Base-by-base conservation (phyloP, 352 stramenopile genomes). In the Elongisporangium undulatum region DNA sequence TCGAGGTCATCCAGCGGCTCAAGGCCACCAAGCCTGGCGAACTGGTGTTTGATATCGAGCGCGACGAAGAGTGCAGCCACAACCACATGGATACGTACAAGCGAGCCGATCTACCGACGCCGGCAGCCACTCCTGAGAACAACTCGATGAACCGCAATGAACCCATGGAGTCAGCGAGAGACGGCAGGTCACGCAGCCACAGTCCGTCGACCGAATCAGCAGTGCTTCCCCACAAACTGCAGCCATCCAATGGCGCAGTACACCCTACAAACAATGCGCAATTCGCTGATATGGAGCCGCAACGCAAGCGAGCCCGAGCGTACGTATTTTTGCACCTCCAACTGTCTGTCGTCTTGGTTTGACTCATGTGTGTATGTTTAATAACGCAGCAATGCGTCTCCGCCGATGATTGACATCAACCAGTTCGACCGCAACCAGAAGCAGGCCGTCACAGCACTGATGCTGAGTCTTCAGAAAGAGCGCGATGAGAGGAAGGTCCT, bases 401-500 rank as follows among this genome's bases (percentile, higher is more conserved):
- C 24, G 7, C 24, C 24, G 3, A 7, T 34, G 24, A 34, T 34
- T 7, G 24, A 34, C 24, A 34, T 34, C 24, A 34, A 34, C 24
- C 24, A 34, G 17, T 58, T 75, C 48, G 69, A 82, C n/a, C 71
- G 69, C 29, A 63, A 68, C 17, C 69, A 80, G 54, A 68, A 74
- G 21, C 55, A 67, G 41, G 68, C 74, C 61, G 51, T 91, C 15
- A 85, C 74, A 34, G 68, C 72, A 22, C 60, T 92, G 19, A 61
- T 79, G 21, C 51, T 81, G 8, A 82, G 91, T 41, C 41, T 94
- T 4, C 78, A 86, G 66, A 82, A 79, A 39, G 78, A 87, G 55
- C 67, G 67, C 0, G 63, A 70, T 2, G 77, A 88, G 58, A 83
- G 82, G 34, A 52, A 56, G 41, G 64, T 54, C 15, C 61, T 94